Conservation (phyloP, 805 yeast genomes). For the Metschnikowia lachancei region DNA sequence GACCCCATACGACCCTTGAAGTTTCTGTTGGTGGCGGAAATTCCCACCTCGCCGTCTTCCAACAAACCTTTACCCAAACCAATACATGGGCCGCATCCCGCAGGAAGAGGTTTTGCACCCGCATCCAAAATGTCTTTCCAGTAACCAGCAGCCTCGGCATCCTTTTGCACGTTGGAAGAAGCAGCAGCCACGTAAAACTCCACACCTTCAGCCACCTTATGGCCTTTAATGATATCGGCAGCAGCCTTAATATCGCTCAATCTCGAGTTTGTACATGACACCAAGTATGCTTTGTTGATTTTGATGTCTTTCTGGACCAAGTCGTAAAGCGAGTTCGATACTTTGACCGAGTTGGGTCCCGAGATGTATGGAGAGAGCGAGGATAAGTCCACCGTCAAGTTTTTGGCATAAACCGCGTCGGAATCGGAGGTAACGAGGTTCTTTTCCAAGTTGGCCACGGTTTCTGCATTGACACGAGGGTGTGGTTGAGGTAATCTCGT, state of each 20-base stretch:
- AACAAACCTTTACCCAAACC: conserved; percentile 94
- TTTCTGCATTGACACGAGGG: conserved; percentile 70
- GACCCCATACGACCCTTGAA: conserved; percentile 99
- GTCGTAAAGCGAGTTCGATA: conserved; percentile 74
- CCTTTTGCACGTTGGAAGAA: conserved; percentile 85
- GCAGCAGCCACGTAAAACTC: conserved; percentile 98
- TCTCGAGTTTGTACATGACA: conserved; percentile 97
- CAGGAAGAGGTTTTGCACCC: conserved; percentile 92
- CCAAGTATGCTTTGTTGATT: conserved; percentile 91
- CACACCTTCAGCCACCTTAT: conserved; percentile 82
- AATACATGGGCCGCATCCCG: conserved; percentile 99
- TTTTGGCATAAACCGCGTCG: conserved; percentile 87
- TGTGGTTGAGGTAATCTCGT: conserved; percentile 64
- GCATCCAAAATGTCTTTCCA: conserved; percentile 89
- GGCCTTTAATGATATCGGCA: conserved; percentile 79
- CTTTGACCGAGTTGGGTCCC: conserved; percentile 97
- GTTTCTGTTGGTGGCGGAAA: conserved; percentile 96
- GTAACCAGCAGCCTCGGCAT: conserved; percentile 87
- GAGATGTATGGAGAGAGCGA: conserved; percentile 85
- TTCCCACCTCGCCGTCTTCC: conserved; percentile 96
- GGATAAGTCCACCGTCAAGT: conserved; percentile 72
- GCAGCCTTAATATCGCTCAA: conserved; percentile 92
- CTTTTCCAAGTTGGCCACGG: conserved; percentile 52
- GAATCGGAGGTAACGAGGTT: conserved; percentile 55
- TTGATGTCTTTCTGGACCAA: conserved; percentile 69